Base-by-base conservation (phyloP, 1,284 basidiomycete species). In the Ceratobasidium sp. region DNA sequence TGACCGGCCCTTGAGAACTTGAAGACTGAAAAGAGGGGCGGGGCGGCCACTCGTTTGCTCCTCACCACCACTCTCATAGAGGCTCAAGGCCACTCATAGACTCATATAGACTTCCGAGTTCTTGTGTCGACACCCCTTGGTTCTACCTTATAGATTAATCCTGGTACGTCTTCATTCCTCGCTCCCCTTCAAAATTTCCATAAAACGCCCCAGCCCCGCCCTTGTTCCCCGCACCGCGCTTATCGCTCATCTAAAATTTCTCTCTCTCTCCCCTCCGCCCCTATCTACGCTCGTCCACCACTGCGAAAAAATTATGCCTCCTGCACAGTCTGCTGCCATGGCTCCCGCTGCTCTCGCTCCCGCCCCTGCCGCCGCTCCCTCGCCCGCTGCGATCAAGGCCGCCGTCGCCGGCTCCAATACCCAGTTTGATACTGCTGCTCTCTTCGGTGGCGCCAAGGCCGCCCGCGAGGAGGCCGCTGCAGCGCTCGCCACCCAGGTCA, bases 361-460 rank as follows among this genome's bases (percentile, higher is more conserved):
- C 73, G 71, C 76, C 44, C 74, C 77, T 65, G 54, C 78, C 77
- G 85, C 85, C 73, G 86, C 87, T 75, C 87, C 86, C 79, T 87
- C 89, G 80, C 69, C 78, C 47, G 75, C 77, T 54, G 63, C 75
- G 47, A 71, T 79, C 74, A 79, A 79, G 75, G 75, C 78, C 72
- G 69, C 75, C 50, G 76, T 75, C 73, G 59, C 64, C 47, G 65
- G 60, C 44, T 66, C 63, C 44, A 69, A 56, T 50, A 22, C 74
- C 50, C 56, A 67, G 59, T 82, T 91, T 78, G 89, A 93, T 82
- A 82, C 91, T 77, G 80, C 90, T 60, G 82, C 89, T 75, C 89
- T 94, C 78, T 92, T 94, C 79, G 87, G 86, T 78, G 84, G 90
- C 78, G 93, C 94, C 85, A 93, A 93, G 84, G 86, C 89, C 76